Conservation (phyloP, 139 green algal species). For the Coelastrella sp. region DNA sequence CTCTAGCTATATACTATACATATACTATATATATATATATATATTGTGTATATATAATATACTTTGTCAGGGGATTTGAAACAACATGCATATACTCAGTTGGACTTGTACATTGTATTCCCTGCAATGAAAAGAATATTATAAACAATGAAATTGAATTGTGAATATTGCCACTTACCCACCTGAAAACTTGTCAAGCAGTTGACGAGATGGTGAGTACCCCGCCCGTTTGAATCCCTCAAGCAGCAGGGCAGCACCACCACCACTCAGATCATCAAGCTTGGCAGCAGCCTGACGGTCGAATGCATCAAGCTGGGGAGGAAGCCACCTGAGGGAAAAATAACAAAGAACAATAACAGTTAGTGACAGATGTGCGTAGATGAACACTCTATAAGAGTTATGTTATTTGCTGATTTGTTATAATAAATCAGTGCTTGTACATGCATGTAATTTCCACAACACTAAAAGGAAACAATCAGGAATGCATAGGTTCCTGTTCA, state of each 20-base stretch:
- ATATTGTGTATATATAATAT: not conserved
- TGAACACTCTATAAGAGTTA: too few relatives aligned
- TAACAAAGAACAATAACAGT: conserved; percentile 6
- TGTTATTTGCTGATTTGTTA: too few relatives aligned
- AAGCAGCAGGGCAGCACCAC: conserved; percentile 38
- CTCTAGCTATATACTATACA: not conserved
- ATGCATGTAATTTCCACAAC: too few relatives aligned
- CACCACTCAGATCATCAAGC: conserved; percentile 4
- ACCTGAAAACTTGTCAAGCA: conserved; percentile 30
- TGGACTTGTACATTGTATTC: too few relatives aligned
- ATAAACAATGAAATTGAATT: not conserved
- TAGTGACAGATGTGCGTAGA: not conserved
- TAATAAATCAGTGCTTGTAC: too few relatives aligned
- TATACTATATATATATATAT: not conserved
- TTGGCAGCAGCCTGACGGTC: conserved; percentile 31
- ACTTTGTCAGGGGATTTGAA: too few relatives aligned
- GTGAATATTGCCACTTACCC: conserved; percentile 23
- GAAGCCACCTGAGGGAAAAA: not conserved
- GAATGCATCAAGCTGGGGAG: conserved; percentile 40
- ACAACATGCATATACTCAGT: too few relatives aligned
- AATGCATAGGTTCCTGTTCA: not conserved
- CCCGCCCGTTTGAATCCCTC: not conserved
- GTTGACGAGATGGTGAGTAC: conserved; percentile 5
- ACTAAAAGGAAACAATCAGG: not conserved
- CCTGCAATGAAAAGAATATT: too few relatives aligned